Percentiles rank a stretch among this genome's conserved stretches.
Evolutionary conservation across 306 rosid genomes (phyloP).

Genomic region (Corylus americana): DNA sequence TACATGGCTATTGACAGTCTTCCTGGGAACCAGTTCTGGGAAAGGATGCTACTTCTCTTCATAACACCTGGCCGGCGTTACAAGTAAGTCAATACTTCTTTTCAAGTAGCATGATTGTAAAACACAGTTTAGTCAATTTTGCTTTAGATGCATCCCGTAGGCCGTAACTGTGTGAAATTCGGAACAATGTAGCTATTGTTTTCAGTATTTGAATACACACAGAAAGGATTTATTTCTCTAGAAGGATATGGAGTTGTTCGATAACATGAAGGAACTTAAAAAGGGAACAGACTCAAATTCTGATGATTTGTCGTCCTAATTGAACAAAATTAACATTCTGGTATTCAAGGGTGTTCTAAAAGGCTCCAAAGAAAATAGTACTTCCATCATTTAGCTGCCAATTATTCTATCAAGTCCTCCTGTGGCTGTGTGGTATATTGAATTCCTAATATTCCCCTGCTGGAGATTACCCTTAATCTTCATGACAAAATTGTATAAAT

Average conservation of each 20-base stretch:
- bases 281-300: background rate
- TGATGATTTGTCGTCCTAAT: background rate
- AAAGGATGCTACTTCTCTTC: slow-evolving; percentile 66
- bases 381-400: background rate
- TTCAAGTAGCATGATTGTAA: background rate
- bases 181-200: background rate
- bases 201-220: slow-evolving; percentile 1
- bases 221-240: background rate
- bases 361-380: background rate
- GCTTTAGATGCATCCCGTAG: no score
- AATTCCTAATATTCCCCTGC: background rate
- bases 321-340: background rate
- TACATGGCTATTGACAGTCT: slow-evolving; percentile 97
- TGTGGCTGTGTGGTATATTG: background rate
- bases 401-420: background rate
- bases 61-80: slow-evolving; percentile 62
- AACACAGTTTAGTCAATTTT: background rate
- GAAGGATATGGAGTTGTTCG: background rate
- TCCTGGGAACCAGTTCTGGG: slow-evolving; percentile 92
- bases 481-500: background rate
- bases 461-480: background rate
- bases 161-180: background rate
- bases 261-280: background rate
- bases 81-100: slow-evolving; percentile 53
- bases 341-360: background rate